These are phyloP conservation scores for Musa balbisiana DNA, from an alignment of 202 grass and related monocot genomes.

Conservation along the genomic window DNA sequence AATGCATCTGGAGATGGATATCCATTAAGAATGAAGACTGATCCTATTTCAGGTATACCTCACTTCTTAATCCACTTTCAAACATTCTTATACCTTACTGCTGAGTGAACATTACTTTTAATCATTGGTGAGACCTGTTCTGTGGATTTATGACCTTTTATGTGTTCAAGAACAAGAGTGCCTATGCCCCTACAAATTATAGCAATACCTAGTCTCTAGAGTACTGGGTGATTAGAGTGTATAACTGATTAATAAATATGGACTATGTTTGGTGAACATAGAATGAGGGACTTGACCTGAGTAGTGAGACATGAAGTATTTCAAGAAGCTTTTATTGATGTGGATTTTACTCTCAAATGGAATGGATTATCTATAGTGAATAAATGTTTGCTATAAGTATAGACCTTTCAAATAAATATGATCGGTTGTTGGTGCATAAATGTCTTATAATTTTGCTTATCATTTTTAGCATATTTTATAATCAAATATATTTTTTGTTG, in stretches of 20 bases:
- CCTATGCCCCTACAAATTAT: no score
- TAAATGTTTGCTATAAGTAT: no score
- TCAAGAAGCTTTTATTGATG: conserved; percentile 8
- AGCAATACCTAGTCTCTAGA: no score
- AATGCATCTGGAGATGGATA: conserved; percentile 28
- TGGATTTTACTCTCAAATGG: conserved; percentile 15
- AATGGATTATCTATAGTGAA: background rate
- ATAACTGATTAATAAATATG: no score
- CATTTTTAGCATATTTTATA: background rate
- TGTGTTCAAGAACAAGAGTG: no score
- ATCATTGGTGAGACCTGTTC: background rate
- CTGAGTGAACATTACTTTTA: background rate
- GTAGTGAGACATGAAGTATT: no score
- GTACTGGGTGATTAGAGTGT: no score
- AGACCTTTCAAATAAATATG: no score
- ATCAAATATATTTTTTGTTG: background rate
- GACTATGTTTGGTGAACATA: no score
- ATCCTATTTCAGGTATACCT: conserved; percentile 48
- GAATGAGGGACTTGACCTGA: no score
- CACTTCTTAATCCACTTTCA: background rate
- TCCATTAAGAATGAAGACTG: conserved; percentile 27
- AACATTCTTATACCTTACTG: background rate
- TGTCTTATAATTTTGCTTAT: background rate
- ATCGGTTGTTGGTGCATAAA: background rate
- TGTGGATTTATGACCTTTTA: background rate